These are phyloP conservation scores for Pyropia haitanensis DNA, from an alignment of 23 red algal species.

Conservation along the genomic window DNA sequence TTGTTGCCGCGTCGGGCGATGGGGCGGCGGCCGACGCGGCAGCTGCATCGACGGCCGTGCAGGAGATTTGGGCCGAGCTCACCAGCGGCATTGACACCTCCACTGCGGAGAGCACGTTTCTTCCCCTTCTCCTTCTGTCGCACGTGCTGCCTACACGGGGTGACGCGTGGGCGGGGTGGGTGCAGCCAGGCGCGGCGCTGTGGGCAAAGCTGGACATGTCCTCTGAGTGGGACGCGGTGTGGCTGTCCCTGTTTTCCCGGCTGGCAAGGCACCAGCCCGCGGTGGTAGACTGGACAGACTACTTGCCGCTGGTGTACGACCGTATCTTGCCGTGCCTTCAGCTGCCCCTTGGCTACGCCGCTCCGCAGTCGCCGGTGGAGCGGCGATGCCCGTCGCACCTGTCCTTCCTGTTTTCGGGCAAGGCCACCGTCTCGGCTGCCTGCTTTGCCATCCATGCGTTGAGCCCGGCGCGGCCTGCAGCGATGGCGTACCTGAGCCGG, in stretches of 20 bases:
- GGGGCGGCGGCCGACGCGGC: not conserved
- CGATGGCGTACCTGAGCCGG: conserved; percentile 28
- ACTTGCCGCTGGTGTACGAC: conserved; percentile 46
- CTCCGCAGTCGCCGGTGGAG: conserved; percentile 58
- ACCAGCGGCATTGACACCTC: conserved; percentile 5
- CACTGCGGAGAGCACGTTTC: conserved; percentile 19
- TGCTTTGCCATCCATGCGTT: conserved; percentile 47
- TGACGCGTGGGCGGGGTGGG: conserved; percentile 44
- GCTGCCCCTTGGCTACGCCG: conserved; percentile 51
- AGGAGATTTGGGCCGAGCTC: conserved; percentile 57
- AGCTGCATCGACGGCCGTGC: too few species aligned
- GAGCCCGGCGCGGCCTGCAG: conserved; percentile 24
- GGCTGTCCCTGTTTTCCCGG: conserved; percentile 54
- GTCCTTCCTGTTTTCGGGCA: conserved; percentile 34
- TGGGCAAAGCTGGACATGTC: conserved; percentile 47
- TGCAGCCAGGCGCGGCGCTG: conserved; percentile 26
- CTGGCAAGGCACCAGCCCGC: conserved; percentile 61
- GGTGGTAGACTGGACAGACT: conserved; percentile 58
- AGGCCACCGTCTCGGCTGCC: conserved; percentile 23
- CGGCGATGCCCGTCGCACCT: conserved; percentile 48
- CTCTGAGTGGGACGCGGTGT: conserved; percentile 52
- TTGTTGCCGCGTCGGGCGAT: conserved; percentile 18
- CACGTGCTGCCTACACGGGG: conserved; percentile 53
- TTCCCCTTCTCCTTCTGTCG: conserved; percentile 28
- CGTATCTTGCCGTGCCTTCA: conserved; percentile 36